Conservation (phyloP, 2,329 filamentous ascomycete species). For the Alternaria triticimaculans region DNA sequence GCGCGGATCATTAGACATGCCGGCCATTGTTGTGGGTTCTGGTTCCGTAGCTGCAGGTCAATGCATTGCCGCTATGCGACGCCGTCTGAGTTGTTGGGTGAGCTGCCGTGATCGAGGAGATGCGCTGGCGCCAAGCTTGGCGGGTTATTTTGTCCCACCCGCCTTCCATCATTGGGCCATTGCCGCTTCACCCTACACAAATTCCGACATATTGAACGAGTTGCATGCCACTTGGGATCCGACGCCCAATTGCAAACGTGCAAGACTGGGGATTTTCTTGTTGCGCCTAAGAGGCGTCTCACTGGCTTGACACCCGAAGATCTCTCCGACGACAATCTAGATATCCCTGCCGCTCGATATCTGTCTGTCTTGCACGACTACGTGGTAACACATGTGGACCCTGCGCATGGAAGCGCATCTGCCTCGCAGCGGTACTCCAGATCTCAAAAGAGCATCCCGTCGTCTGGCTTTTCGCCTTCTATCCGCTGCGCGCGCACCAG, state of each 20-base stretch:
- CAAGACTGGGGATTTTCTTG: neutral
- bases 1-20: conserved; percentile 34
- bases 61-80: conserved; percentile 48
- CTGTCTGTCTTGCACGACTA: neutral
- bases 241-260: neutral
- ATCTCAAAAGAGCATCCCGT: conserved; percentile 36
- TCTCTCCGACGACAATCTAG: neutral
- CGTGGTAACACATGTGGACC: neutral
- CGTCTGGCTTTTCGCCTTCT: conserved; percentile 21
- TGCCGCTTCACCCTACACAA: conserved; percentile 21
- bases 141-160: conserved; percentile 28
- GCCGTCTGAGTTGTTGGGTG: conserved; percentile 41
- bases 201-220: conserved; percentile 18
- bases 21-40: conserved; percentile 45
- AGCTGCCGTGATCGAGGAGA: conserved; percentile 44
- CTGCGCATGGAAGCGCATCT: neutral
- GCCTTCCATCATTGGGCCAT: conserved; percentile 30
- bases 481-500: neutral
- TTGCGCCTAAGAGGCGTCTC: neutral
- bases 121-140: conserved; percentile 42
- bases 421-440: neutral
- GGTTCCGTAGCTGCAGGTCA: conserved; percentile 46
- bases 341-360: neutral
- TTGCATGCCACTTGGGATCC: conserved; percentile 9
- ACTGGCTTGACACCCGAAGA: neutral